These are phyloP conservation scores for Stropharia rugosoannulata DNA, from an alignment of 768 basidiomycete genomes.

Conservation along the genomic window DNA sequence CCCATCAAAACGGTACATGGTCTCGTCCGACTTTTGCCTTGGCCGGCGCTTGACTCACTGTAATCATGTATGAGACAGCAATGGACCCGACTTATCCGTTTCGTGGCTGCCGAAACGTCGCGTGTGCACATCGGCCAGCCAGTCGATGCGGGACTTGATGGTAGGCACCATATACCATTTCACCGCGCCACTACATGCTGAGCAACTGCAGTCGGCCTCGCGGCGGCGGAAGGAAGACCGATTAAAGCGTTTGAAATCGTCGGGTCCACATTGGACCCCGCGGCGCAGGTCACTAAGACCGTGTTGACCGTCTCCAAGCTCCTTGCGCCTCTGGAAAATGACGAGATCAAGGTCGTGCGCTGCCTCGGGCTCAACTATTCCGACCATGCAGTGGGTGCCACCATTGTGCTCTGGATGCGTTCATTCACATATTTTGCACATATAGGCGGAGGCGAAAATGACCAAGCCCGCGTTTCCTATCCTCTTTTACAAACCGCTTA, in stretches of 20 bases:
- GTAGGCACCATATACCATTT: constrained; percentile 28
- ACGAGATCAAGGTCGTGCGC: constrained; percentile 68
- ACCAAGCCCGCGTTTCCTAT: constrained; percentile 68
- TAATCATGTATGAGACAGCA: constrained; percentile 32
- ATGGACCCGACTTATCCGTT: constrained; percentile 84
- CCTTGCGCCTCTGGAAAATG: constrained; percentile 64
- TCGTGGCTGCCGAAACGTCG: constrained; percentile 73
- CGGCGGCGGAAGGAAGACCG: constrained; percentile 45
- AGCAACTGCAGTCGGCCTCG: constrained; percentile 52
- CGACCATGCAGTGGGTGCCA: constrained; percentile 67
- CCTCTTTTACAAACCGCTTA: constrained; percentile 78
- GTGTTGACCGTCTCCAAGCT: constrained; percentile 71
- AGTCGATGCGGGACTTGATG: constrained; percentile 62
- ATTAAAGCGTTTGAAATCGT: constrained; percentile 73
- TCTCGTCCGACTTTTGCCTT: neutral
- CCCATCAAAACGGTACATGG: constrained; percentile 55
- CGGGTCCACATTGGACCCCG: constrained; percentile 67
- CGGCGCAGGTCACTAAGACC: constrained; percentile 59
- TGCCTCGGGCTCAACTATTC: constrained; percentile 82
- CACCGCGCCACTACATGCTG: neutral
- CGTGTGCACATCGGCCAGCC: constrained; percentile 80
- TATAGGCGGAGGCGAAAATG: constrained; percentile 65
- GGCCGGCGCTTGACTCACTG: neutral
- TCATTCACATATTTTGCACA: constrained; percentile 1
- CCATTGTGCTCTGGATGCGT: neutral